Percentiles rank a stretch among this genome's conserved stretches.
phyloP scores from a whole-genome alignment of 305 asterid species.

The Stenogyne calaminthoides region DNA sequence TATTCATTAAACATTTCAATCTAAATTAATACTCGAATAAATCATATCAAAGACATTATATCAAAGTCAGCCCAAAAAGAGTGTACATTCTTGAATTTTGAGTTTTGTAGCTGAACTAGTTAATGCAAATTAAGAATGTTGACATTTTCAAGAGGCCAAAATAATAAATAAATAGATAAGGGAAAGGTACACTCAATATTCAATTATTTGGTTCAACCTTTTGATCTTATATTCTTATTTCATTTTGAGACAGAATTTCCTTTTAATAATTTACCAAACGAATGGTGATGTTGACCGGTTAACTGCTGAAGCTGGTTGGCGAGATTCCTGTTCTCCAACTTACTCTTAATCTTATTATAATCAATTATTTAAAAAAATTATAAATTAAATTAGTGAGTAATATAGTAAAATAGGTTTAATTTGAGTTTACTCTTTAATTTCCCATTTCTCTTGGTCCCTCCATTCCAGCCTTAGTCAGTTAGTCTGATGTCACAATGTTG shows the following conservation, averaged over 20 bases:
- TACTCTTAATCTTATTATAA: neutral
- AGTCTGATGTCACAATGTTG: neutral
- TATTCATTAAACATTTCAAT: no score
- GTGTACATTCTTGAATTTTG: neutral
- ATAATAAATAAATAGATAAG: neutral
- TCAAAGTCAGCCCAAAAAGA: neutral
- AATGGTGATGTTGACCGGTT: slow-evolving; percentile 17
- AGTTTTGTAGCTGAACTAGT: neutral
- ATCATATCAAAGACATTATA: neutral
- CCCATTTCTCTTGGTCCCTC: no score
- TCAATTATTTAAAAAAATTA: neutral
- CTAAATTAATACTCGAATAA: neutral
- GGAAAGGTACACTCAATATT: neutral
- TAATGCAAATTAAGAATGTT: neutral
- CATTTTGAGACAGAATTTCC: neutral
- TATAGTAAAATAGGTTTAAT: no score
- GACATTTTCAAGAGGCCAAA: neutral
- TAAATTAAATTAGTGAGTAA: neutral
- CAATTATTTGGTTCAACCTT: neutral
- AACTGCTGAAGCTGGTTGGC: neutral
- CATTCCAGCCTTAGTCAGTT: neutral
- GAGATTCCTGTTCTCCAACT: neutral
- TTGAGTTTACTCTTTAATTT: no score
- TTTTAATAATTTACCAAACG: neutral
- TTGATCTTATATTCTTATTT: neutral